A percentile compares a stretch with the other conserved stretches of the same genome.
Conservation (phyloP, 163 green algal genomes). For the Prototheca wickerhamii region DNA sequence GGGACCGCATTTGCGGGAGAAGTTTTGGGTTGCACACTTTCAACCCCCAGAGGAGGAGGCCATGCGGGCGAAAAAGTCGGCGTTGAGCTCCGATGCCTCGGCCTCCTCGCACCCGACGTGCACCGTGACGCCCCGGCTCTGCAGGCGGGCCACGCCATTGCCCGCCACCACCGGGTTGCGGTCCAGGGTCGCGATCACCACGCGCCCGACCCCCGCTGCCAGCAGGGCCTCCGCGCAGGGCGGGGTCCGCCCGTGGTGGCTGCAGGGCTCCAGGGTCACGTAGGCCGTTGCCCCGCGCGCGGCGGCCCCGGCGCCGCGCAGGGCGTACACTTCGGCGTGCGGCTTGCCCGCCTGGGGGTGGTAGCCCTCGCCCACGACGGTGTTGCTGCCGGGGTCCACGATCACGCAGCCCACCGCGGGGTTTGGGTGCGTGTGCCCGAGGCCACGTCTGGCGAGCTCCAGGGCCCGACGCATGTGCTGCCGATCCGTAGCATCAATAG, state of each 20-base stretch:
- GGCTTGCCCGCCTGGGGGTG: constrained; percentile 93
- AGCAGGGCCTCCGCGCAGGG: constrained; percentile 88
- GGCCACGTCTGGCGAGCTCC: constrained; percentile 54
- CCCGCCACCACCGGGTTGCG: constrained; percentile 90
- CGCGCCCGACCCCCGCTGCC: constrained; percentile 68
- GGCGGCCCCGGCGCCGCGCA: constrained; percentile 61
- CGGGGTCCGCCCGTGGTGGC: constrained; percentile 91
- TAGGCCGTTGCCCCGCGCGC: constrained; percentile 87
- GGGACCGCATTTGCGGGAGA: background rate
- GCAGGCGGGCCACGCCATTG: constrained; percentile 70
- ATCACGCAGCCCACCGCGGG: constrained; percentile 94
- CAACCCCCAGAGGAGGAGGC: background rate
- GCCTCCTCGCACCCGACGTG: constrained; percentile 40
- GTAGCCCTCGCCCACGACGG: constrained; percentile 86
- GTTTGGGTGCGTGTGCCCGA: constrained; percentile 86
- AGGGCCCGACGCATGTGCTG: constrained; percentile 75
- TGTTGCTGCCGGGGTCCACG: constrained; percentile 43
- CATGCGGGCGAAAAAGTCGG: constrained; percentile 85
- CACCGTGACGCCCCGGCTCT: constrained; percentile 73
- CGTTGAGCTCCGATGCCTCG: constrained; percentile 64
- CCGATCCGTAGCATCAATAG: constrained; percentile 34
- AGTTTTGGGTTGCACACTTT: background rate
- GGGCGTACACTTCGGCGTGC: constrained; percentile 95
- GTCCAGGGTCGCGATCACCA: constrained; percentile 87
- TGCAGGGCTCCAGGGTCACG: constrained; percentile 97